A percentile compares a stretch with the other conserved stretches of the same genome.
Evolutionary conservation across 352 stramenopile species (phyloP).

Genomic region (Globisporangium megalacanthum): DNA sequence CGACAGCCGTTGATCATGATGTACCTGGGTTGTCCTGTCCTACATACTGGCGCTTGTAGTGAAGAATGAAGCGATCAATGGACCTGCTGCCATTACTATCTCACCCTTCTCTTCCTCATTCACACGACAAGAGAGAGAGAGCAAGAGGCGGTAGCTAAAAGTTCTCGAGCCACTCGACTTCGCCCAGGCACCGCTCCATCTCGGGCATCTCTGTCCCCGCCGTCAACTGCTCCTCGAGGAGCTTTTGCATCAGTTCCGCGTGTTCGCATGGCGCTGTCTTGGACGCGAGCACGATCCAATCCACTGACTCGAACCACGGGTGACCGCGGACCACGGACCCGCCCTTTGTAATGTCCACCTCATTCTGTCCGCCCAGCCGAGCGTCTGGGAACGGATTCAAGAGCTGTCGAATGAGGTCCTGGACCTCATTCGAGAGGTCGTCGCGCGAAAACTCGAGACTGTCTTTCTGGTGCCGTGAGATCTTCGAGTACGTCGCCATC

Average conservation of each 20-base stretch:
- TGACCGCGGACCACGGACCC: constrained; percentile 76
- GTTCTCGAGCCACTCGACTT: constrained; percentile 77
- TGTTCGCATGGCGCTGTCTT: constrained; percentile 54
- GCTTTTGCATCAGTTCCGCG: constrained; percentile 36
- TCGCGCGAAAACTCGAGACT: constrained; percentile 44
- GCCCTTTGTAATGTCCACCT: constrained; percentile 73
- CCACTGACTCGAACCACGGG: constrained; percentile 71
- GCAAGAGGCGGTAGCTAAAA: constrained; percentile 29
- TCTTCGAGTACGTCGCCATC: constrained; percentile 86
- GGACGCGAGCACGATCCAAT: constrained; percentile 73
- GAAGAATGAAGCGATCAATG: neutral
- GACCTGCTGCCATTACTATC: neutral
- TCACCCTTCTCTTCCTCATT: neutral
- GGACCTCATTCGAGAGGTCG: constrained; percentile 48
- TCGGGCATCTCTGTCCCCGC: constrained; percentile 39
- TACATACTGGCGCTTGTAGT: no score
- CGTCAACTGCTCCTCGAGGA: constrained; percentile 56
- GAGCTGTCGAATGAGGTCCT: constrained; percentile 58
- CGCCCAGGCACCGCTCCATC: constrained; percentile 51
- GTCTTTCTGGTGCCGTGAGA: constrained; percentile 67
- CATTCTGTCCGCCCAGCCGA: constrained; percentile 61
- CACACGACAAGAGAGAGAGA: neutral
- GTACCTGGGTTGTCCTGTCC: no score
- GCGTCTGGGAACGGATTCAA: constrained; percentile 68
- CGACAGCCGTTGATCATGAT: no score